Evolutionary conservation across 208 protist species (phyloP).

Genomic region (Trypanosoma vivax): DNA sequence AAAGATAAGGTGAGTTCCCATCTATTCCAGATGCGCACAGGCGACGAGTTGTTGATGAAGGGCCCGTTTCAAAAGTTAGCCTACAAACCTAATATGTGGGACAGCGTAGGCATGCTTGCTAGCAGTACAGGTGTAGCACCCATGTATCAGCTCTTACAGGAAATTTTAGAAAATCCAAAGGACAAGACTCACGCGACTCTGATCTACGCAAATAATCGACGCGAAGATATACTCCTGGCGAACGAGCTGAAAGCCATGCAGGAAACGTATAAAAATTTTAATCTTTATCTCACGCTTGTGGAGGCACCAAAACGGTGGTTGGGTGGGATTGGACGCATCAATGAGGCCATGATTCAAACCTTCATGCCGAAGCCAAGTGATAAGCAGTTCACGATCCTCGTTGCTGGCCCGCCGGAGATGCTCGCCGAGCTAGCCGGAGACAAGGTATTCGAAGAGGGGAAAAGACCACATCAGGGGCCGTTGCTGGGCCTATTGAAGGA

Average conservation of each 20-base stretch:
- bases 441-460: constrained; percentile 24
- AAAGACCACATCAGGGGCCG: constrained; percentile 19
- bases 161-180: constrained; percentile 65
- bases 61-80: constrained; percentile 87
- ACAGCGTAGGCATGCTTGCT: constrained; percentile 89
- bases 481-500: constrained; percentile 38
- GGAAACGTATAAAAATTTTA: constrained; percentile 84
- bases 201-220: constrained; percentile 85
- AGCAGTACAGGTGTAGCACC: constrained; percentile 91
- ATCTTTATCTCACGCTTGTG: constrained; percentile 89
- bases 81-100: constrained; percentile 85
- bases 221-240: constrained; percentile 89
- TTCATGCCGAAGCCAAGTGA: constrained; percentile 69
- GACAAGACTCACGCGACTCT: constrained; percentile 85
- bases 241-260: constrained; percentile 89
- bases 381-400: constrained; percentile 21
- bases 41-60: constrained; percentile 86
- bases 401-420: constrained; percentile 35
- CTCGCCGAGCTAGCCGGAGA: constrained; percentile 23
- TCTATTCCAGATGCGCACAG: constrained; percentile 86
- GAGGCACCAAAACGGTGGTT: constrained; percentile 81
- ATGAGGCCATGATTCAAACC: constrained; percentile 84
- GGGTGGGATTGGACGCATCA: constrained; percentile 81
- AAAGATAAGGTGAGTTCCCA: constrained; percentile 85
- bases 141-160: constrained; percentile 88